Conservation (phyloP, 2,329 filamentous ascomycete species). For the Beauveria rudraprayagi region DNA sequence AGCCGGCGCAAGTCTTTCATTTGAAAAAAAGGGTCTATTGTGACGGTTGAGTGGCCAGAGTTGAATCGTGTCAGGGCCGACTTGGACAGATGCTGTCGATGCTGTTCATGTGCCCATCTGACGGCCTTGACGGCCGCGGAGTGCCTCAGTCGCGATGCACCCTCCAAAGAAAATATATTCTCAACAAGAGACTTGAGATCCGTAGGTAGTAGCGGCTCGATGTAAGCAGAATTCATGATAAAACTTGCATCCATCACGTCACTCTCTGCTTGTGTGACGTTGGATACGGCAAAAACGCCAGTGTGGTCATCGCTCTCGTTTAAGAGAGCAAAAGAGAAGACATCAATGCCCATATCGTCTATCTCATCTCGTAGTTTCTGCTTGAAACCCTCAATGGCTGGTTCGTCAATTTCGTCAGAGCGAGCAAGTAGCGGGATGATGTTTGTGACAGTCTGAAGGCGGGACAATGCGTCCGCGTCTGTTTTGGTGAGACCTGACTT, state of each 20-base stretch:
- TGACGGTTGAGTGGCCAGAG: slow-evolving; percentile 8
- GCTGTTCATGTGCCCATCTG: slow-evolving; percentile 40
- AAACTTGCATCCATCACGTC: slow-evolving; percentile 89
- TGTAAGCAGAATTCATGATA: slow-evolving; percentile 86
- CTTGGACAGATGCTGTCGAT: background rate
- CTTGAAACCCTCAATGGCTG: slow-evolving; percentile 53
- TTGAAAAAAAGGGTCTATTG: slow-evolving; percentile 13
- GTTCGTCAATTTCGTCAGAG: slow-evolving; percentile 57
- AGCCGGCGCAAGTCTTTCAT: slow-evolving; percentile 23
- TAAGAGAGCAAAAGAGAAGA: slow-evolving; percentile 55
- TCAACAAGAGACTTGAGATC: slow-evolving; percentile 65
- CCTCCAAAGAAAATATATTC: slow-evolving; percentile 68
- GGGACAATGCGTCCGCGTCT: slow-evolving; percentile 65
- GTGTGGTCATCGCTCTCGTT: slow-evolving; percentile 21
- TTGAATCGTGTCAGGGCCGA: slow-evolving; percentile 12
- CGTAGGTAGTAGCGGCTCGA: slow-evolving; percentile 69
- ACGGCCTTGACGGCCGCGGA: slow-evolving; percentile 75
- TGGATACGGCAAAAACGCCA: slow-evolving; percentile 69
- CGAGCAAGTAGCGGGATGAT: slow-evolving; percentile 76
- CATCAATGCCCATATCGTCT: slow-evolving; percentile 46
- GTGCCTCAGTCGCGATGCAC: slow-evolving; percentile 73
- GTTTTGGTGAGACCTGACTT: slow-evolving; percentile 22
- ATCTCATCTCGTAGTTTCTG: slow-evolving; percentile 49
- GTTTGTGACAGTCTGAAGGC: slow-evolving; percentile 67
- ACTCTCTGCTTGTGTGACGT: slow-evolving; percentile 58